These are phyloP conservation scores for Populus deltoides DNA, from an alignment of 345 rosid species.

Conservation along the genomic window DNA sequence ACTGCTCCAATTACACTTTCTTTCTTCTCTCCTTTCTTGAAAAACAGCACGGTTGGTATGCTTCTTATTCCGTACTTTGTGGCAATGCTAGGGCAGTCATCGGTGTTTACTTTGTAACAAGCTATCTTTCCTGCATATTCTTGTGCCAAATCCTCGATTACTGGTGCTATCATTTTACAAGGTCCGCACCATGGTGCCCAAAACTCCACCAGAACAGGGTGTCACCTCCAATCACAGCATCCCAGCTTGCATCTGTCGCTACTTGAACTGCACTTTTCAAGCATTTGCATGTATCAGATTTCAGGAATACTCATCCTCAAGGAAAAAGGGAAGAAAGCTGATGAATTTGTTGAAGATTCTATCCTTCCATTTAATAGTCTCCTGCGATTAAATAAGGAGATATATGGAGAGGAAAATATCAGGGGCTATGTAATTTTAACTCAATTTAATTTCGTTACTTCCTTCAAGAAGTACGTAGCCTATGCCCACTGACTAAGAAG, in stretches of 20 bases:
- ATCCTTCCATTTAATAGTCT: not conserved
- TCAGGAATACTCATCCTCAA: not conserved
- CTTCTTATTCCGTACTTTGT: constrained; percentile 61
- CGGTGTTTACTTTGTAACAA: constrained; percentile 68
- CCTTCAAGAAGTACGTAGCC: not conserved
- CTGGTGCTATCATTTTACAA: constrained; percentile 68
- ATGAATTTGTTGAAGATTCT: not conserved
- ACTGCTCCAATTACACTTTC: constrained; percentile 77
- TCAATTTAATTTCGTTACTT: not conserved
- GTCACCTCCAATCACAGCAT: constrained; percentile 33
- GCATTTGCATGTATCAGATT: not conserved
- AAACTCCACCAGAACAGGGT: constrained; percentile 65
- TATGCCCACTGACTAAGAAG: not conserved
- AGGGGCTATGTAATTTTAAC: not conserved
- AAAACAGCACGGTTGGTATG: constrained; percentile 69
- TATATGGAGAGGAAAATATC: too few species aligned
- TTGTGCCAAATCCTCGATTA: constrained; percentile 56
- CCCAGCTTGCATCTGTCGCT: constrained; percentile 61
- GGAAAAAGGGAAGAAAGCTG: not conserved
- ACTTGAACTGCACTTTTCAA: constrained; percentile 41
- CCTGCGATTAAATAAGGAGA: not conserved
- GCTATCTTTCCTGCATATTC: constrained; percentile 59
- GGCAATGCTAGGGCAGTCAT: constrained; percentile 61
- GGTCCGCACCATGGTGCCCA: constrained; percentile 93
- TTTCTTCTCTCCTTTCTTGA: constrained; percentile 68